Evolutionary conservation across 2,329 filamentous ascomycete species (phyloP), one percentile per base, ranked within the genome.

Genomic region (Claviceps quebecensis): DNA sequence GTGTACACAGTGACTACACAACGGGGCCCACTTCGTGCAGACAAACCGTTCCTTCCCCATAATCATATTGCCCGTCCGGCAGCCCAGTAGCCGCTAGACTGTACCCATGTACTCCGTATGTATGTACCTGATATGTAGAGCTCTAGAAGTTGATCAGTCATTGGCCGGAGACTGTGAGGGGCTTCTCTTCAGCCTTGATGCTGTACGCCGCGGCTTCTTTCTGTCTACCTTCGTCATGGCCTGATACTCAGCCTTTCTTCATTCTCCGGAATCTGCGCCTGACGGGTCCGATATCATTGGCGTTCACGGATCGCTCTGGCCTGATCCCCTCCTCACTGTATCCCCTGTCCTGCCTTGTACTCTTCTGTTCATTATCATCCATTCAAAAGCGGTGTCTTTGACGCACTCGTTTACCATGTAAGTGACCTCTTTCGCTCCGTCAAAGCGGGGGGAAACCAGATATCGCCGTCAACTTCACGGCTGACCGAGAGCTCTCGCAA

Each of bases 401-500:
- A 45, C 19, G 29, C 29, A 44, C 29, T 29, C 41, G 34, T 13
- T 50, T 22, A 34, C 48, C 19, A 50, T 50, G 48, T 50, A 26
- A 39, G 48, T 44, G 16, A 9, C 17, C 17, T 14, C 26, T 36
- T 45, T 19, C 26, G 16, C 16, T 2, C 9, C 17, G 29, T 23
- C 39, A 26, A n/a, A 34, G 26, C 11, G 39, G 13, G 48, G 5
- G 29, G 23, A 34, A 26, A 36, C 40, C 40, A 45, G 37, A 44
- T 14, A 38, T 36, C 39, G 13, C 7, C 13, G 13, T 48, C 16
- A 4, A 37, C 48, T 36, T 23, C 16, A 11, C 37, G 39, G 53
- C 50, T 54, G 45, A 54, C 53, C 7, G 29, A 34, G 23, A 46
- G 29, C 36, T 46, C 47, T 45, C 44, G 19, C 22, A 34, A 47